Evolutionary conservation across 2,329 filamentous ascomycete genomes (phyloP), one percentile per base, ranked within the genome.

Genomic region (Hymenoscyphus occultus): DNA sequence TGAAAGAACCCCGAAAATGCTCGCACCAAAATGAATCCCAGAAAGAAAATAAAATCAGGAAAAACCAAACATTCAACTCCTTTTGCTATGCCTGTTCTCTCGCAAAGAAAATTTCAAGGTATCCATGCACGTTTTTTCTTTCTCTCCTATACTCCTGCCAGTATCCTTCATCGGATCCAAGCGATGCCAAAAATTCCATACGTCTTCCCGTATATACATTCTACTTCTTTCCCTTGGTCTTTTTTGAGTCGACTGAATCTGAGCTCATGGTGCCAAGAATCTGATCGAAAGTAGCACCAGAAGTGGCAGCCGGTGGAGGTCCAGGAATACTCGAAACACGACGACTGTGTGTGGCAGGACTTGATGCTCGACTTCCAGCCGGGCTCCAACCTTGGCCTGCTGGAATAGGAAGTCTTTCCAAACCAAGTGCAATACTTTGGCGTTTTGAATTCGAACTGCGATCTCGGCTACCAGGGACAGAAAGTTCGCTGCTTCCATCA

Each of bases 271-370:
- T 74, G 9, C 77, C 77, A 31, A 83, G 73, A 42, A 83, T 83
- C 59, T 83, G 81, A 67, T 83, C 81, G 71, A 83, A 83, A 0
- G 81, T 83, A 10, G 62, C 60, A 9, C 61, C 59, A 5, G 66
- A 54, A 57, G 59, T 57, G 10, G 56, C 61, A 42, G 51, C 42
- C 22, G 14, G 7, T 14, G 45, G 45, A 31, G 5, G n/a, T 12
- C n/a, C 45, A 51, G 19, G 45, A 35, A 56, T 56, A 16, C 54
- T 59, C 39, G 56, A 58, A 48, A 51, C n/a, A 19, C 61, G 61
- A 58, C 56, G 54, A 22, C 35, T 32, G n/a, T 58, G 19, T n/a
- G 51, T 5, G 7, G 45, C 56, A 12, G 67, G 65, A 45, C 62
- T 67, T n/a, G 48, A 19, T 9, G 59, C 63, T 60, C 67, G 39